A percentile compares a stretch with the other conserved stretches of the same genome.
phyloP scores from a whole-genome alignment of 1,139 yeast species.

The Debaryomyces robertsiae region DNA sequence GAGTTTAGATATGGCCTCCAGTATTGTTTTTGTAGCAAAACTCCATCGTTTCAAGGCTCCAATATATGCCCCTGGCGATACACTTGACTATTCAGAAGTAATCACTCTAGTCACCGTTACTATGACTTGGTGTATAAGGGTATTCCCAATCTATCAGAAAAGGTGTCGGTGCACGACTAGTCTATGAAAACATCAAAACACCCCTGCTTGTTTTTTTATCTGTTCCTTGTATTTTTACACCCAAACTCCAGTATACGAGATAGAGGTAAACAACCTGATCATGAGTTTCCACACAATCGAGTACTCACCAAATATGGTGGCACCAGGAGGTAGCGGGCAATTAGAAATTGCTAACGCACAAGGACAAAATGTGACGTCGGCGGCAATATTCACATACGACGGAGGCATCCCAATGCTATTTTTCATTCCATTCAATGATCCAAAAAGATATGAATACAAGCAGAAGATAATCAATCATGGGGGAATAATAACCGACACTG shows the following conservation, averaged over 20 bases:
- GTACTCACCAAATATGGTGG: slow-evolving; percentile 9
- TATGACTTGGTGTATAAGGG: slow-evolving; percentile 7
- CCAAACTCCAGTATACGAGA: slow-evolving; percentile 1
- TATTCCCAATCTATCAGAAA: slow-evolving; percentile 7
- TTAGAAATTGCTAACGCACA: slow-evolving; percentile 2
- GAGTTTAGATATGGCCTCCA: too few relatives aligned
- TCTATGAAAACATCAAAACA: slow-evolving; percentile 10
- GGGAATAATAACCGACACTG: slow-evolving; percentile 31
- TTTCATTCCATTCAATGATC: slow-evolving; percentile 26
- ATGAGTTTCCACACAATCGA: slow-evolving; percentile 15
- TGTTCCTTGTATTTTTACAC: background rate
- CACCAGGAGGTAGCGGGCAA: slow-evolving; percentile 1
- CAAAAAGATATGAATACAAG: slow-evolving; percentile 24
- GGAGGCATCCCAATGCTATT: slow-evolving; percentile 25
- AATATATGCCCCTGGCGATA: too few relatives aligned
- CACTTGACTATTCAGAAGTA: too few relatives aligned
- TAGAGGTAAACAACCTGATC: slow-evolving; percentile 1
- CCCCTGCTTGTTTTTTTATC: slow-evolving; percentile 8
- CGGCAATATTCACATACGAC: slow-evolving; percentile 9
- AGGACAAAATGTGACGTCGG: slow-evolving; percentile 2
- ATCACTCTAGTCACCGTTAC: background rate
- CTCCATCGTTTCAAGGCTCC: too few relatives aligned
- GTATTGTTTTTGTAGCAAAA: too few relatives aligned
- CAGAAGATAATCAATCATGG: slow-evolving; percentile 32
- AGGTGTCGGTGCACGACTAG: slow-evolving; percentile 1